Evolutionary conservation across 768 basidiomycete genomes (phyloP), one percentile per base, ranked within the genome.

Genomic region (Leccinellum luteum): DNA sequence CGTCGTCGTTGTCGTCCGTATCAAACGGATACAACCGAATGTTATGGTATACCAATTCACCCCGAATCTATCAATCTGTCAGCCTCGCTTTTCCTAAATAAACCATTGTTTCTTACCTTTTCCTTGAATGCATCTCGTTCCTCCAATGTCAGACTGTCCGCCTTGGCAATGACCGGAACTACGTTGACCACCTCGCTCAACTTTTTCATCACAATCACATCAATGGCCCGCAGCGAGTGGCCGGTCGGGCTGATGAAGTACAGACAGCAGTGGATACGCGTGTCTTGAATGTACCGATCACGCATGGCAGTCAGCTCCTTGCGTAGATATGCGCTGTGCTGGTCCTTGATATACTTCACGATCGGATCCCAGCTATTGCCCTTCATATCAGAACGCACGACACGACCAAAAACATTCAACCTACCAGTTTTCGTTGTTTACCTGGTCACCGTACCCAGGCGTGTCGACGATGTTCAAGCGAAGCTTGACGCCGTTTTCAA

Each of bases 211-310:
- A 99, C 97, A 68, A 94, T 94, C 48, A 98, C 89, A 67, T 99
- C 96, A 67, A 99, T 94, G 30, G 97, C 87, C 59, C 95, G 92
- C 56, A 99, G 85, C 4, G 90, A 87, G 76, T 99, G 96, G 21
- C 96, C 96, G n/a, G 95, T 97, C 21, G 96, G 97, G 75, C 90
- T 95, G 81, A 99, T 94, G 78, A 98, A 99, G 84, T 93, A 98
- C 54, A 99, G 74, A 73, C 89, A 92, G 80, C 95, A 98, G 81
- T 99, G 96, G 61, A 99, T 97, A 60, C 96, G 90, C 15, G 97
- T 98, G 78, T 99, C 96, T 70, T 91, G 90, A 67, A 99, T 99
- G 78, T 94, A 92, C 55, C 94, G 90, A 82, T 98, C 96, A 61
- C 97, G 90, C 90, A 94, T 94, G 2, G 97, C 96, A 3, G 97